These are phyloP conservation scores for Exutisphaerella laricina DNA, from an alignment of 2,329 filamentous ascomycete species.

Conservation along the genomic window DNA sequence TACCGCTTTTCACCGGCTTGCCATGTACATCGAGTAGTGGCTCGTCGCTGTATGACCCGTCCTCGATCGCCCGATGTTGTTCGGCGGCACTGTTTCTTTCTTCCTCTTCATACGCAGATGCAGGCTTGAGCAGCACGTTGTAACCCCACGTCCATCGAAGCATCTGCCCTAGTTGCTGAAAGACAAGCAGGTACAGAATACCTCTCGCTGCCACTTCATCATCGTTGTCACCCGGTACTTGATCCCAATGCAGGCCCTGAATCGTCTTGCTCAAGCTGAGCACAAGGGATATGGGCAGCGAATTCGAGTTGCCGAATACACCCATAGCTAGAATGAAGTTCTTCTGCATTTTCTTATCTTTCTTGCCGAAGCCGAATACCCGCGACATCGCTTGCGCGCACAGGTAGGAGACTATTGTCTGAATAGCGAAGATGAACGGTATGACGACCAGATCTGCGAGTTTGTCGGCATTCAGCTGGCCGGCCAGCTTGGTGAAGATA, in stretches of 20 bases:
- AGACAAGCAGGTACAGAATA: slow-evolving; percentile 92
- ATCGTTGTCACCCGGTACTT: slow-evolving; percentile 85
- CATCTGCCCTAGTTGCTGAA: slow-evolving; percentile 93
- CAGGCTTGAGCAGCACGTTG: slow-evolving; percentile 84
- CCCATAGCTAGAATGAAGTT: slow-evolving; percentile 99
- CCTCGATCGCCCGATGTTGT: slow-evolving; percentile 37
- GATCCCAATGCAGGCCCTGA: slow-evolving; percentile 87
- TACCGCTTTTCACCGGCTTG: slow-evolving; percentile 13
- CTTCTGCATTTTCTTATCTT: slow-evolving; percentile 60
- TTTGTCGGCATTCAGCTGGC: slow-evolving; percentile 87
- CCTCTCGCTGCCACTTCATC: slow-evolving; percentile 90
- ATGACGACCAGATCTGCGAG: slow-evolving; percentile 87
- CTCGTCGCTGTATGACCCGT: slow-evolving; percentile 53
- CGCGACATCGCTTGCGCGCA: slow-evolving; percentile 67
- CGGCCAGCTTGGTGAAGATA: slow-evolving; percentile 94
- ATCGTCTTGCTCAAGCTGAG: slow-evolving; percentile 90
- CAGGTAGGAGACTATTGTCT: slow-evolving; percentile 79
- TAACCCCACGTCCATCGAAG: slow-evolving; percentile 99
- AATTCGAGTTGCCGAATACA: slow-evolving; percentile 97
- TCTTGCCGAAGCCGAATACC: slow-evolving; percentile 61
- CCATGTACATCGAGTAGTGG: slow-evolving; percentile 35
- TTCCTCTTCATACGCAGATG: slow-evolving; percentile 64
- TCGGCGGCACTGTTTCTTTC: slow-evolving; percentile 53
- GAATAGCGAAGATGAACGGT: slow-evolving; percentile 84
- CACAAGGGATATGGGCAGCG: slow-evolving; percentile 91